These are phyloP conservation scores for Sinapis alba DNA, from an alignment of 441 rosid species.

Conservation along the genomic window DNA sequence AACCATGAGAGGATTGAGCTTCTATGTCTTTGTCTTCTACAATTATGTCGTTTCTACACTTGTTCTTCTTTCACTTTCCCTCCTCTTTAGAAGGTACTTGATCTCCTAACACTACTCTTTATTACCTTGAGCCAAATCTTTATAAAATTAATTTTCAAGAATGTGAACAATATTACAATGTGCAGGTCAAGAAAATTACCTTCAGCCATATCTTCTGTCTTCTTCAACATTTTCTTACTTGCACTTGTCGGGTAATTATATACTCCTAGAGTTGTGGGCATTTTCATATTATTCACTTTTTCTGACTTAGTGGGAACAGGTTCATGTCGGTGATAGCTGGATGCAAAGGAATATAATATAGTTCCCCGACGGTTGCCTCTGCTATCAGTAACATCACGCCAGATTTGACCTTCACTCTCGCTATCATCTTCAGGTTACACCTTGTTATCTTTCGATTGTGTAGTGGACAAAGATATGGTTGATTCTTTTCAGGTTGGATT, in stretches of 20 bases:
- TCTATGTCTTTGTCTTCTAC: slow-evolving; percentile 21
- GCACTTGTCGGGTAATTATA: slow-evolving; percentile 41
- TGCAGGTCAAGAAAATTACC: slow-evolving; percentile 23
- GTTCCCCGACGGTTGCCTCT: slow-evolving; percentile 17
- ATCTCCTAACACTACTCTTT: background rate
- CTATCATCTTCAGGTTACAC: slow-evolving; percentile 49
- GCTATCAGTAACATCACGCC: slow-evolving; percentile 22
- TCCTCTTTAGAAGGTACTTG: slow-evolving; percentile 15
- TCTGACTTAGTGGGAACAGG: slow-evolving; percentile 6
- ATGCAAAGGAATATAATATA: slow-evolving; percentile 5
- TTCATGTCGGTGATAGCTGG: background rate
- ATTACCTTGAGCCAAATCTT: background rate
- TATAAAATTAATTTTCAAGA: background rate
- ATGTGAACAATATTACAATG: background rate
- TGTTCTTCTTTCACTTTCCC: slow-evolving; percentile 17
- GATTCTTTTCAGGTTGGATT: slow-evolving; percentile 41
- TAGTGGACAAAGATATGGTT: too few species aligned
- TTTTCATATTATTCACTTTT: background rate
- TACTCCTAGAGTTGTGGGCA: background rate
- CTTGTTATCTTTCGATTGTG: too few species aligned
- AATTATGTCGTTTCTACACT: slow-evolving; percentile 5
- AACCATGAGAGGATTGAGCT: slow-evolving; percentile 16
- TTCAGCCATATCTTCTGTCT: slow-evolving; percentile 25
- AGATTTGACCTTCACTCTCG: slow-evolving; percentile 52
- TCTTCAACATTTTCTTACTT: slow-evolving; percentile 42